Evolutionary conservation across 1,139 yeast species (phyloP).

Genomic region (Taphrina communis): DNA sequence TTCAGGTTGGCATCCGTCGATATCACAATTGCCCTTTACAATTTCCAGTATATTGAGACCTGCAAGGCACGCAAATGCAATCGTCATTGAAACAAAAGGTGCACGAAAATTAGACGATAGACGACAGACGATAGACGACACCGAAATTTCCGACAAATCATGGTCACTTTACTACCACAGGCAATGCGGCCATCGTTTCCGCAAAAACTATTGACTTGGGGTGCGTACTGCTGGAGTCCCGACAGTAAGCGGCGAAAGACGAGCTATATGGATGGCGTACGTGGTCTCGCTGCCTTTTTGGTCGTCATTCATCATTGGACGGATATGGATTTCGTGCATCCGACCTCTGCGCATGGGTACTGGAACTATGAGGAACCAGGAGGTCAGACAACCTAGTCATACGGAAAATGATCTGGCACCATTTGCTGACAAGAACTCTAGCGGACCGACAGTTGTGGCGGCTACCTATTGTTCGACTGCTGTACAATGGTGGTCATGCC

Average conservation of each 20-base stretch:
- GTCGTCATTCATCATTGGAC: constrained; percentile 39
- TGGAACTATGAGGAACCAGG: constrained; percentile 27
- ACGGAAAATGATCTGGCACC: not conserved
- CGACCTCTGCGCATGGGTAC: constrained; percentile 32
- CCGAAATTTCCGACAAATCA: not conserved
- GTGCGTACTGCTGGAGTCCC: constrained; percentile 7
- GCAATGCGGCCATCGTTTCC: constrained; percentile 16
- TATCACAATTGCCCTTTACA: too few relatives aligned
- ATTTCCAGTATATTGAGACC: too few relatives aligned
- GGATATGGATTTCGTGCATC: constrained; percentile 27
- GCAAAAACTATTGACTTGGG: not conserved
- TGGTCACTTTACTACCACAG: constrained; percentile 7
- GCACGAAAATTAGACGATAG: too few relatives aligned
- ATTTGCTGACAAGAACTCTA: not conserved
- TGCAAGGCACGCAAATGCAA: too few relatives aligned
- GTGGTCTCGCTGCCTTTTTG: constrained; percentile 37
- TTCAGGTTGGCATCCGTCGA: too few relatives aligned
- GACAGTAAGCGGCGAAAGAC: constrained; percentile 27
- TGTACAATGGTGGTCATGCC: constrained; percentile 36
- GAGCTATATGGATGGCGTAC: constrained; percentile 29
- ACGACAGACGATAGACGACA: not conserved
- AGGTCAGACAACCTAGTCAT: not conserved
- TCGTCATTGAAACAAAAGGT: too few relatives aligned
- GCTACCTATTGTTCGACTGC: constrained; percentile 28
- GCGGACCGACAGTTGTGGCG: constrained; percentile 22